Percentiles rank a stretch among this genome's conserved stretches.
Conservation (phyloP, 805 yeast species). For the Sugiyamaella valdiviana region DNA sequence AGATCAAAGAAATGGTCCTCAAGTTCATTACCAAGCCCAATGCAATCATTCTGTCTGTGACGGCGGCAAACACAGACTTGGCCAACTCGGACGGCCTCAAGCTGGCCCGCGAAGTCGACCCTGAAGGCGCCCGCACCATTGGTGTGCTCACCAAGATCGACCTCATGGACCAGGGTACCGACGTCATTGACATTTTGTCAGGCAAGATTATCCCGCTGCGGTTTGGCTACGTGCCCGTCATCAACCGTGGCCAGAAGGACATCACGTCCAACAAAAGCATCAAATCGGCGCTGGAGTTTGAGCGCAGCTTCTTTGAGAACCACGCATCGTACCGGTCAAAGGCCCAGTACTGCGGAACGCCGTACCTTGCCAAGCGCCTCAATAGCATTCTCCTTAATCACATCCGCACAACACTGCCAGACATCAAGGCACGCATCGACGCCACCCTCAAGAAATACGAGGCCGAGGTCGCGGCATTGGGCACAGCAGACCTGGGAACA, state of each 20-base stretch:
- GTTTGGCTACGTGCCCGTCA: constrained; percentile 95
- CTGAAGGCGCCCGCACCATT: constrained; percentile 88
- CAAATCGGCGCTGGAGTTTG: constrained; percentile 79
- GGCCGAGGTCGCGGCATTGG: constrained; percentile 66
- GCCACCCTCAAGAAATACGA: constrained; percentile 79
- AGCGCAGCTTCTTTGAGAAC: constrained; percentile 70
- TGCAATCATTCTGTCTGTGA: constrained; percentile 89
- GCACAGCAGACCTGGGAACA: constrained; percentile 73
- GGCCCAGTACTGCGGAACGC: constrained; percentile 95
- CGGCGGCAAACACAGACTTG: constrained; percentile 93
- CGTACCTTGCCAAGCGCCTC: constrained; percentile 86
- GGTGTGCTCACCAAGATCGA: constrained; percentile 97
- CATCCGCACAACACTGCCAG: constrained; percentile 83
- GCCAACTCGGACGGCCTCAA: constrained; percentile 96
- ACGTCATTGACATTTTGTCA: constrained; percentile 89
- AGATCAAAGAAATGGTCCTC: constrained; percentile 86
- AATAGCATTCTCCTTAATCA: constrained; percentile 86
- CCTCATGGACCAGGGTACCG: constrained; percentile 97
- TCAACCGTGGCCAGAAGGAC: constrained; percentile 95
- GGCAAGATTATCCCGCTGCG: constrained; percentile 94
- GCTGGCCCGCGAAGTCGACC: constrained; percentile 95
- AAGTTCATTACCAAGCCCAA: constrained; percentile 93
- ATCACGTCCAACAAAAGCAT: constrained; percentile 83
- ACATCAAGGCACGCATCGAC: constrained; percentile 86
- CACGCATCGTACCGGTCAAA: constrained; percentile 87